Base-by-base conservation (phyloP, 2,329 filamentous ascomycete species). In the Sclerotinia subarctica region DNA sequence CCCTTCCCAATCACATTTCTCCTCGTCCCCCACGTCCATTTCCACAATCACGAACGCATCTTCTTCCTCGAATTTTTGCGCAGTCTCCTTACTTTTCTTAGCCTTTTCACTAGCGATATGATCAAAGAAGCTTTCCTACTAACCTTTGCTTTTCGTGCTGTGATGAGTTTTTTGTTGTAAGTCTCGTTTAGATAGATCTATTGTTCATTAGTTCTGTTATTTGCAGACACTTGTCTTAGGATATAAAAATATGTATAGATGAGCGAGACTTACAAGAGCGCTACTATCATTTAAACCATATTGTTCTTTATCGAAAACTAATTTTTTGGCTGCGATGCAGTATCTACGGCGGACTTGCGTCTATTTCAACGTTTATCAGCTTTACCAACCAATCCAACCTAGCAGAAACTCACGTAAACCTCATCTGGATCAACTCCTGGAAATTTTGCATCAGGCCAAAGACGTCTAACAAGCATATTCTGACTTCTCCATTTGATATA, bases 401-500 rank as follows among this genome's bases (percentile, higher is more conserved):
- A 1, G 1, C 5, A 38, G 2, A 11, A 3, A 51, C 46, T 51
- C 46, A 62, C 59, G 13, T 62, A 62, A 11, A 51, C 3, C 2
- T 24, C 21, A 62, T 62, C 59, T 1, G 59, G 59, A 15, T 62
- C 59, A 2, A 51, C 7, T 1, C 59, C 59, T 1, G 29, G 59
- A 8, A 62, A 62, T 10, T 38, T 26, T 1, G n/a, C 29, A 26
- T 38, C 8, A 5, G 47, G n/a, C 59, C 59, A 62, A n/a, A 62
- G 59, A 51, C 59, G 59, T 38, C 46, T 51, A 17, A 62, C 59
- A 38, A 62, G 46, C 59, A 62, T 62, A 19, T 38, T 8, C 19
- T 62, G 59, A 38, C 59, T 62, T 62, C 46, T 62, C 59, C 59
- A 62, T 11, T 51, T 38, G 2, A 62, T 62, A 15, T 62, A 62